Conservation (phyloP, 169 alveolate species). For the Cryptosporidium meleagridis region DNA sequence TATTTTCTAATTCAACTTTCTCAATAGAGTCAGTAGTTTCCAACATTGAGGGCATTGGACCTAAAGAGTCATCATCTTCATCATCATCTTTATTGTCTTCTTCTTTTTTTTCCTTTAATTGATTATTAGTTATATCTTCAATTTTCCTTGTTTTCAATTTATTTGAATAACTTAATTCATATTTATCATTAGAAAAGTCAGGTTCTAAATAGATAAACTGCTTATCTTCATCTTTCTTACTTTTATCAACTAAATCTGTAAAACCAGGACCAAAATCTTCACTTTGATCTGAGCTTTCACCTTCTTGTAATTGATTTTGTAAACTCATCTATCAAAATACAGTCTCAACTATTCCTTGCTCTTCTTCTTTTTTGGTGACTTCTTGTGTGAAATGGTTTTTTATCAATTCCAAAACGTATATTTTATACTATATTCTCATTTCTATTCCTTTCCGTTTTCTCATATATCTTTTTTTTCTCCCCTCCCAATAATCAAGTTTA, state of each 20-base stretch:
- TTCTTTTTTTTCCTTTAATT: not conserved
- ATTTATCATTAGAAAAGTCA: not conserved
- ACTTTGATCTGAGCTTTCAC: not conserved
- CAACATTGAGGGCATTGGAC: not conserved
- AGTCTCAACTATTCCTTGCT: not conserved
- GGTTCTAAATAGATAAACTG: not conserved
- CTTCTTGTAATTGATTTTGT: not conserved
- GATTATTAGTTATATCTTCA: not conserved
- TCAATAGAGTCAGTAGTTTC: not conserved
- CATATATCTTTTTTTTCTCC: not conserved
- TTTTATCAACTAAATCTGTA: not conserved
- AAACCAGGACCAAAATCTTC: slow-evolving; percentile 12
- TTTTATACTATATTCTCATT: not conserved
- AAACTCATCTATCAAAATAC: not conserved
- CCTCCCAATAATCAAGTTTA: not conserved
- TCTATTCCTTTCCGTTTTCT: not conserved
- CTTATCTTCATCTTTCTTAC: not conserved
- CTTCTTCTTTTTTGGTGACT: not conserved
- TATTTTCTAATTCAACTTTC: not conserved
- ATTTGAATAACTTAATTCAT: not conserved
- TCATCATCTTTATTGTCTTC: not conserved
- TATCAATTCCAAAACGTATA: not conserved
- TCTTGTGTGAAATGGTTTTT: not conserved
- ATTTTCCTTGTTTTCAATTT: not conserved
- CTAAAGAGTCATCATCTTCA: not conserved